A percentile compares a stretch with the other conserved stretches of the same genome.
Evolutionary conservation across 495 filamentous ascomycete genomes (phyloP).

Genomic region (Lineolata rhizophorae): DNA sequence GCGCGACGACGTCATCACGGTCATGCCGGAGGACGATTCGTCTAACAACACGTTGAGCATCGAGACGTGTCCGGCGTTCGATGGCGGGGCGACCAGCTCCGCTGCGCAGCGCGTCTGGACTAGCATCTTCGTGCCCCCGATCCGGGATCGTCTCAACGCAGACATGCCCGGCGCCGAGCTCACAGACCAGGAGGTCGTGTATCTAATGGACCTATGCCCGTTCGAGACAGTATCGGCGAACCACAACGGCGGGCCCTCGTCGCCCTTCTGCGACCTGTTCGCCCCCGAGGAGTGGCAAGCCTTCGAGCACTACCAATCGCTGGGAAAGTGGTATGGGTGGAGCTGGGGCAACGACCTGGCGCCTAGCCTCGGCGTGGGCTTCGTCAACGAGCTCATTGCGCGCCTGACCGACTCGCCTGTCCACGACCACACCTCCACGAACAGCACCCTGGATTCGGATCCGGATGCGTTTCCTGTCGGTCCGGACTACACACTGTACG

Average conservation of each 20-base stretch:
- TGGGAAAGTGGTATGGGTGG: slow-evolving; percentile 66
- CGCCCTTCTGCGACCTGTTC: slow-evolving; percentile 55
- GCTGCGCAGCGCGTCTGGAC: slow-evolving; percentile 32
- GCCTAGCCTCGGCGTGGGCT: slow-evolving; percentile 65
- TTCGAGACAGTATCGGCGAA: slow-evolving; percentile 44
- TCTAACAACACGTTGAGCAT: slow-evolving; percentile 64
- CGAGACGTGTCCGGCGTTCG: slow-evolving; percentile 42
- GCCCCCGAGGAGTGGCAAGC: slow-evolving; percentile 40
- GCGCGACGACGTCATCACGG: slow-evolving; percentile 28
- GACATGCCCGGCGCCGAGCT: slow-evolving; percentile 40
- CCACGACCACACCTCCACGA: slow-evolving; percentile 45
- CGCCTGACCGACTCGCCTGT: slow-evolving; percentile 45
- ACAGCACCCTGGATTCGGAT: slow-evolving; percentile 44
- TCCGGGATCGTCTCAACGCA: slow-evolving; percentile 36
- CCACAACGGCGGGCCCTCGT: slow-evolving; percentile 20
- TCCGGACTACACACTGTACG: slow-evolving; percentile 31
- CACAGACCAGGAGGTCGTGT: slow-evolving; percentile 31
- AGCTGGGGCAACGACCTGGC: slow-evolving; percentile 54
- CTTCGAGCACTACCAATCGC: slow-evolving; percentile 55
- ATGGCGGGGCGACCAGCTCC: slow-evolving; percentile 22
- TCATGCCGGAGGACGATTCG: slow-evolving; percentile 37
- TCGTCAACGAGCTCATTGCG: slow-evolving; percentile 66
- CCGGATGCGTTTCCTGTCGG: slow-evolving; percentile 45
- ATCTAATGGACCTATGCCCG: slow-evolving; percentile 69
- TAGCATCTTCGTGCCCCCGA: slow-evolving; percentile 33